A percentile compares a stretch with the other conserved stretches of the same genome.
These are phyloP conservation scores for Rhodomyrtus psidioides DNA, from an alignment of 441 rosid genomes.

Conservation along the genomic window DNA sequence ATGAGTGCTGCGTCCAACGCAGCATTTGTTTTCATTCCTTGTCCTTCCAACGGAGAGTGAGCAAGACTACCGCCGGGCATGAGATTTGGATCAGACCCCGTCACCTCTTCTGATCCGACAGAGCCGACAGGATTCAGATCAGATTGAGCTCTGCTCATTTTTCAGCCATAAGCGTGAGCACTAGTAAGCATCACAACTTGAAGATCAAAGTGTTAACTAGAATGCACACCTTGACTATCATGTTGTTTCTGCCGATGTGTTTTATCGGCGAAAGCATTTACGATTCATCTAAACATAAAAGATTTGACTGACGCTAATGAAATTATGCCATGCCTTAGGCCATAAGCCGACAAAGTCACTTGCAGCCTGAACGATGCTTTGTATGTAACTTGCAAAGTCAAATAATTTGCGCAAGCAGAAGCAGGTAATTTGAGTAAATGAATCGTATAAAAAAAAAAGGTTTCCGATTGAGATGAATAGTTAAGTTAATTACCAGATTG, in stretches of 20 bases:
- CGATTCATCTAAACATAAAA: not conserved
- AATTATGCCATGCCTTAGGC: not conserved
- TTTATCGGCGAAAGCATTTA: not conserved
- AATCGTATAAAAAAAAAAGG: too few species aligned
- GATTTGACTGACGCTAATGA: not conserved
- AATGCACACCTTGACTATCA: not conserved
- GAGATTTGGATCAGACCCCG: not conserved
- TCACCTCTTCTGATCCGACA: not conserved
- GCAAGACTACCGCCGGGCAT: not conserved
- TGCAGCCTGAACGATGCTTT: not conserved
- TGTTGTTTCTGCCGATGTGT: not conserved
- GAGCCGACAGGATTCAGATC: not conserved
- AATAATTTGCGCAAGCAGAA: not conserved
- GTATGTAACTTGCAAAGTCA: not conserved
- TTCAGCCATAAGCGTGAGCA: not conserved
- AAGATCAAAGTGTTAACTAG: not conserved
- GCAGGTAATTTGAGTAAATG: too few species aligned
- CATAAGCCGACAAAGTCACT: not conserved
- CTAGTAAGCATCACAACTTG: not conserved
- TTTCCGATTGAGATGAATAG: too few species aligned
- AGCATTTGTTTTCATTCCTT: not conserved
- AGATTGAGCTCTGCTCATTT: not conserved
- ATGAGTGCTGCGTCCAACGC: not conserved
- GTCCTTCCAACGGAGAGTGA: not conserved
- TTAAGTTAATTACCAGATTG: too few species aligned